Base-by-base conservation (phyloP, 805 yeast genomes). In the Kluyveromyces lactis region DNA sequence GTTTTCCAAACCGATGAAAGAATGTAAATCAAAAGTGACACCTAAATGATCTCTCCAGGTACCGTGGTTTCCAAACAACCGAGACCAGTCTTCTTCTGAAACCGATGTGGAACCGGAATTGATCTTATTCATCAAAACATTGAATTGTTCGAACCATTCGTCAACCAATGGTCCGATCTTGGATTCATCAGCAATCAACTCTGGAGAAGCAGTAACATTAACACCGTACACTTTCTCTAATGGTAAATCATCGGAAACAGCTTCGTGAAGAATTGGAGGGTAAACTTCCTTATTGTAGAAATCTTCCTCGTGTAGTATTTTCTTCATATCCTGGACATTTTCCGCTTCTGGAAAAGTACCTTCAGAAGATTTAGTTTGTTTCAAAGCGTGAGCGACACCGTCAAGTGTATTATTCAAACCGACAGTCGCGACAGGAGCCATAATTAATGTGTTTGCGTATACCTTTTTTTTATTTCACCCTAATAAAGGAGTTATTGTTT, bases 31-130 rank as follows among this genome's bases (percentile, higher is more conserved):
- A 55, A 60, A 51, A 17, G 55, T 49, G 24, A 65, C 47, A 13
- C 58, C 45, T 26, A 63, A 47, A 43, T 64, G 68, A 43, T 66
- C 71, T 43, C 60, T 61, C 71, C 70, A 65, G 27, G 56, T 42
- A 1, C 59, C 49, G 41, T 61, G 60, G 4, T 55, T 49, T 21
- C 51, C 29, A 18, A 63, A 38, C 19, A 60, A 46, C 38, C 50
- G 42, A 32, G 50, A 58, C 36, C 60, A 38, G 4, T 32, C 33
- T 9, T 13, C 28, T 18, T 12, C 17, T 16, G 26, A 9, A 4
- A 39, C 2, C 13, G 33, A 42, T 4, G 40, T 30, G 12, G 51
- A 49, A 3, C 42, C 38, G 15, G 41, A 26, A 26, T 42, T 39
- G 7, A 42, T 36, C 2, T 33, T 18, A 2, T 43, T 27, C 11